A percentile compares a stretch with the other conserved stretches of the same genome.
Conservation (phyloP, 371 early-diverging fungal species). For the Batkoa obscura region DNA sequence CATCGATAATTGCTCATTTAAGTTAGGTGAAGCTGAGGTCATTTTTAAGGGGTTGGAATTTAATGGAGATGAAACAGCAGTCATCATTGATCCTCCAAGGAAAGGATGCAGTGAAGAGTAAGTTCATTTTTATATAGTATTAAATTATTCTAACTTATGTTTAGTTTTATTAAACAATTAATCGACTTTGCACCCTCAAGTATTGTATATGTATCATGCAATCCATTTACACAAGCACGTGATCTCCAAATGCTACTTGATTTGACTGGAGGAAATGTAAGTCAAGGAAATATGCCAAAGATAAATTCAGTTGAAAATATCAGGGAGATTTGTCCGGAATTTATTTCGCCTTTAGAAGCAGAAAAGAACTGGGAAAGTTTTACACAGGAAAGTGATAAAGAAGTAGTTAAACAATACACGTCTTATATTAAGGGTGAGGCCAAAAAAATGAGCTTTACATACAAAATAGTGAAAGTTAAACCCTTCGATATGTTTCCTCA, state of each 20-base stretch:
- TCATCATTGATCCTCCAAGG: slow-evolving; percentile 47
- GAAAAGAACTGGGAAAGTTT: neutral
- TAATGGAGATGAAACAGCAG: slow-evolving; percentile 24
- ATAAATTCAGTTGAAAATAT: neutral
- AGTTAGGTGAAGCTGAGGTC: slow-evolving; percentile 27
- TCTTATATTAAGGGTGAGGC: neutral
- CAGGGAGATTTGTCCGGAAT: neutral
- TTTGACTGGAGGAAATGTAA: slow-evolving; percentile 14
- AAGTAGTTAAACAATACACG: neutral
- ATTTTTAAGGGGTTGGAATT: slow-evolving; percentile 27
- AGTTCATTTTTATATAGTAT: no score
- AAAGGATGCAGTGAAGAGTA: slow-evolving; percentile 29
- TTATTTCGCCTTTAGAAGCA: neutral
- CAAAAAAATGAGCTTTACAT: slow-evolving; percentile 7
- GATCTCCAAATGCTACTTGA: slow-evolving; percentile 25
- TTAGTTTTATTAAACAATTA: slow-evolving; percentile 30
- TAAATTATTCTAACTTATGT: no score
- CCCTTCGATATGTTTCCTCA: slow-evolving; percentile 55
- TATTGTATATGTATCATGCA: slow-evolving; percentile 45
- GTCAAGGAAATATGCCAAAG: slow-evolving; percentile 8
- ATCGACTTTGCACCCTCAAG: slow-evolving; percentile 32
- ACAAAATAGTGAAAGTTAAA: slow-evolving; percentile 24
- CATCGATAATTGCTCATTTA: slow-evolving; percentile 25
- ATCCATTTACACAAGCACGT: slow-evolving; percentile 31
- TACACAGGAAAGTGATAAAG: neutral